These are phyloP conservation scores for Chaetoceros tenuissimus DNA, from an alignment of 108 stramenopile species.

Conservation along the genomic window DNA sequence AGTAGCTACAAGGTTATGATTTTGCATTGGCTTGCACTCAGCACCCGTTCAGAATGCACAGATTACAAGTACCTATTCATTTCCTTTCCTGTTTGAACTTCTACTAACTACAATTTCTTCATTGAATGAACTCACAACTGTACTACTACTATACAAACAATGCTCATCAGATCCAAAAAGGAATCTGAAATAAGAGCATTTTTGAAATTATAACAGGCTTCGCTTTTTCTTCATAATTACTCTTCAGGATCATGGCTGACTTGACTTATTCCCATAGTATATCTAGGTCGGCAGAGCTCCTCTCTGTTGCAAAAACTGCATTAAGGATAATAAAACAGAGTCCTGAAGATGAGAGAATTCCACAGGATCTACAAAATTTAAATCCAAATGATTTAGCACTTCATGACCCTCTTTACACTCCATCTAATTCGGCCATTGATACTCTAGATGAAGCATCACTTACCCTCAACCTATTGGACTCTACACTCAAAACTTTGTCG, in stretches of 20 bases:
- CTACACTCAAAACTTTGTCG: conserved; percentile 41
- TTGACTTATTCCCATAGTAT: conserved; percentile 24
- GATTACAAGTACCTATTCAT: no score
- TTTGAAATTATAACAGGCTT: no score
- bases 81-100: no score
- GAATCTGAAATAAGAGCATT: no score
- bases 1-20: no score
- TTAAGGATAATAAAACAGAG: conserved; percentile 48
- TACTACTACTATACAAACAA: no score
- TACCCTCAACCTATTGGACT: conserved; percentile 23
- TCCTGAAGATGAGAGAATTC: not conserved
- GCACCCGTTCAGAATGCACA: no score
- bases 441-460: conserved; percentile 4
- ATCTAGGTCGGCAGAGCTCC: conserved; percentile 57
- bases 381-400: not conserved
- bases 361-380: not conserved
- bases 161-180: no score
- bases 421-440: not conserved
- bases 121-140: no score
- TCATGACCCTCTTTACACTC: not conserved
- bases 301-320: conserved; percentile 72
- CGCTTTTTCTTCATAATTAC: not conserved
- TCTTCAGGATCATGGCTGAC: not conserved
- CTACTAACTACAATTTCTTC: no score
- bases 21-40: no score